Conservation (phyloP, 1,284 basidiomycete genomes). For the Sanguinoderma infundibulare region DNA sequence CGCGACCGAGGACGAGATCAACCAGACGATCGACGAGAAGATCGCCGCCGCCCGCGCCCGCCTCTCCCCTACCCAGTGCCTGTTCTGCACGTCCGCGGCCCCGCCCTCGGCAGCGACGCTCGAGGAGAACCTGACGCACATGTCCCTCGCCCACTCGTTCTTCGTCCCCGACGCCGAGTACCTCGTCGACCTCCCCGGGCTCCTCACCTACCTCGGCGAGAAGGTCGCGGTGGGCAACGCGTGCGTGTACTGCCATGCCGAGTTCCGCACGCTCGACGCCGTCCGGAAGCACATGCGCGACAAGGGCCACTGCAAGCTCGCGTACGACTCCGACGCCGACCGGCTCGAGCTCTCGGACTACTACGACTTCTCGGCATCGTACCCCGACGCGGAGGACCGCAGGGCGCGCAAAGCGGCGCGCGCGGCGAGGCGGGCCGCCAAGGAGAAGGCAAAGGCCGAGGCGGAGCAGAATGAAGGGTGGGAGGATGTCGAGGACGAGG, state of each 20-base stretch:
- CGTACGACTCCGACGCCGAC: conserved; percentile 84
- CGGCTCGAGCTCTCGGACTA: conserved; percentile 90
- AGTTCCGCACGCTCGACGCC: conserved; percentile 82
- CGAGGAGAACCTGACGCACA: conserved; percentile 82
- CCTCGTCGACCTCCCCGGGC: conserved; percentile 82
- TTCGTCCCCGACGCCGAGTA: conserved; percentile 96
- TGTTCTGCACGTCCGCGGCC: conserved; percentile 77
- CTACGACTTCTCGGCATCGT: conserved; percentile 90
- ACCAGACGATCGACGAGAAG: conserved; percentile 70
- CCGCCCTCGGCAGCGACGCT: conserved; percentile 51
- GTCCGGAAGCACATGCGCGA: conserved; percentile 94
- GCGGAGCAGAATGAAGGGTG: conserved; percentile 60
- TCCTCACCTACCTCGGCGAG: conserved; percentile 89
- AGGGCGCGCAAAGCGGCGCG: conserved; percentile 36
- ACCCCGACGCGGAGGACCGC: conserved; percentile 60
- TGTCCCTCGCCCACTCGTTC: conserved; percentile 90
- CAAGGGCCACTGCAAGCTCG: conserved; percentile 96
- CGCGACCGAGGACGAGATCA: conserved; percentile 55
- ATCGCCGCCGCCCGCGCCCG: conserved; percentile 77
- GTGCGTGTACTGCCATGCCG: conserved; percentile 91
- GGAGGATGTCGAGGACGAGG: conserved; percentile 61
- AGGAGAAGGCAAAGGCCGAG: conserved; percentile 38
- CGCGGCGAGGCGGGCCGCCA: conserved; percentile 31
- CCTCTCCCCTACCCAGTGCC: conserved; percentile 71
- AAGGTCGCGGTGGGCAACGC: conserved; percentile 93